Evolutionary conservation across 2,329 filamentous ascomycete genomes (phyloP).

Genomic region (Teratosphaeria gauchensis): DNA sequence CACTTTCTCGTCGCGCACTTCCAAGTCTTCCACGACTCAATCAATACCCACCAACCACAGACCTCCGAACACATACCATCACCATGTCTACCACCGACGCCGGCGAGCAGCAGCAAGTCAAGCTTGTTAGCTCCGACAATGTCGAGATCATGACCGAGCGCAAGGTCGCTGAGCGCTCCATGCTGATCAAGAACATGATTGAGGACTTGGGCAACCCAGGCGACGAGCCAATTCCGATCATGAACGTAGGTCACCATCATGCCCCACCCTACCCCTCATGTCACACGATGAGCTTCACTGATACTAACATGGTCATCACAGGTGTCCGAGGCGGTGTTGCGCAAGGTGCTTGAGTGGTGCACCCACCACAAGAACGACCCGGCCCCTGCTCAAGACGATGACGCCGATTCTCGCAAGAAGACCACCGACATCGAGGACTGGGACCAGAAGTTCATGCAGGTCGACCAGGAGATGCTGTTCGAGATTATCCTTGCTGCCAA

Average conservation of each 20-base stretch:
- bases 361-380: slow-evolving; percentile 88
- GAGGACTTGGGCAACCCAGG: slow-evolving; percentile 68
- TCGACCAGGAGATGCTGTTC: slow-evolving; percentile 99
- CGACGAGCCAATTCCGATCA: slow-evolving; percentile 71
- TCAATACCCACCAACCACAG: slow-evolving; percentile 1
- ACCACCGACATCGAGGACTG: slow-evolving; percentile 98
- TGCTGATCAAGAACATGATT: slow-evolving; percentile 97
- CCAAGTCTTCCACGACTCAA: slow-evolving; percentile 1
- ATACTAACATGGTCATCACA: slow-evolving; percentile 25
- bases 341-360: slow-evolving; percentile 98
- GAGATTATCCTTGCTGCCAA: slow-evolving; percentile 98
- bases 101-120: slow-evolving; percentile 26
- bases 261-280: not conserved
- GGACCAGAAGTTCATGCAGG: slow-evolving; percentile 99
- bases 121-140: slow-evolving; percentile 37
- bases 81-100: slow-evolving; percentile 25
- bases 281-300: not conserved
- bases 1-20: not conserved
- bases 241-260: slow-evolving; percentile 47
- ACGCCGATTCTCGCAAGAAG: slow-evolving; percentile 92
- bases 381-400: slow-evolving; percentile 70
- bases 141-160: slow-evolving; percentile 51
- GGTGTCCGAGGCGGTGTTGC: slow-evolving; percentile 86
- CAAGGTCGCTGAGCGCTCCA: slow-evolving; percentile 76
- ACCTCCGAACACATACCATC: slow-evolving; percentile 8